Evolutionary conservation across 1,284 basidiomycete species (phyloP), one percentile per base, ranked within the genome.

Genomic region (Heterobasidion irregulare): DNA sequence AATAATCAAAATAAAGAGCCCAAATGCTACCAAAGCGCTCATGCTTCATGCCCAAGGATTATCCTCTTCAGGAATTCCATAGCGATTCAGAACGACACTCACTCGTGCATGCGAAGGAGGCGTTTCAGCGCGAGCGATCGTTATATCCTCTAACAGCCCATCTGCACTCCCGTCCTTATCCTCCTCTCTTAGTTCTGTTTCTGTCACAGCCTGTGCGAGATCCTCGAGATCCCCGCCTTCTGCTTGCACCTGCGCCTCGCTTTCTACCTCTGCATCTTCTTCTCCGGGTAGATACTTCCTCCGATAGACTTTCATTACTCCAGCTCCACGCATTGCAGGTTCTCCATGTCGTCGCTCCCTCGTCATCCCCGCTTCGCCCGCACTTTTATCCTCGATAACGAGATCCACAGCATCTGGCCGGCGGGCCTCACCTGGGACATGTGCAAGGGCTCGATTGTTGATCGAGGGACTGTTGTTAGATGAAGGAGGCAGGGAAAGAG

Each of bases 381-480:
- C 79, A 9, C 72, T 65, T 6, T 66, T 59, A 61, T 84, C 84
- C 64, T 86, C 84, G 1, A 89, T 80, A 2, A 93, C 76, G 10
- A 94, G 73, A 65, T 94, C 90, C 4, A 92, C 83, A 1, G 89
- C 89, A 61, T 92, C 89, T 0, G 80, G 75, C 1, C 84, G 86
- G 12, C 88, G 68, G 4, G 48, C 47, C n/a, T 43, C 26, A 73
- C 69, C 12, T 75, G 68, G 6, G 62, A 69, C 52, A 64, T 69
- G 45, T 69, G 74, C 44, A 69, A 67, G 19, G 64, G 67, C 50
- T 66, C 47, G 72, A 18, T 72, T 68, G 46, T 53, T 56, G n/a
- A 13, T 56, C 12, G 55, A 57, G 2, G 67, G 66, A 66, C 66
- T 69, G 57, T 67, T 67, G 49, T 45, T 41, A 10, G 12, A 10